These are phyloP conservation scores for Leccinum longicurvipes DNA, from an alignment of 768 basidiomycete genomes.

Conservation along the genomic window DNA sequence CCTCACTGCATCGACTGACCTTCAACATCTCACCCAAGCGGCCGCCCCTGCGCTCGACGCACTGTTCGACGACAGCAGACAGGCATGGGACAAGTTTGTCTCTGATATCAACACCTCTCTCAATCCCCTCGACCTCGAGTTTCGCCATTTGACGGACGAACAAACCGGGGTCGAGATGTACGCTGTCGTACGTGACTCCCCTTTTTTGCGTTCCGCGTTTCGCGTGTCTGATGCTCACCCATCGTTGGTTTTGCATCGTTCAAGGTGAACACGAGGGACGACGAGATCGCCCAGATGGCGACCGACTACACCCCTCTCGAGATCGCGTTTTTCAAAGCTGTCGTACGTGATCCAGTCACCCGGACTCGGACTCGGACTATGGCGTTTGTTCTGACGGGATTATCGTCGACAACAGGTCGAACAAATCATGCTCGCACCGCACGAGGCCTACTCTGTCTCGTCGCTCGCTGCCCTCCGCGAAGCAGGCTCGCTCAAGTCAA, in stretches of 20 bases:
- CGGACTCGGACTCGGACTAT: no score
- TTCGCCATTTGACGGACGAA: slow-evolving; percentile 64
- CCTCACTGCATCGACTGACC: slow-evolving; percentile 1
- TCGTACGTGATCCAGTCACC: slow-evolving; percentile 46
- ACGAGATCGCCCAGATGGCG: slow-evolving; percentile 80
- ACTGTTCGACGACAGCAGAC: slow-evolving; percentile 36
- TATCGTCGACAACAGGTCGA: slow-evolving; percentile 60
- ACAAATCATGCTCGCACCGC: slow-evolving; percentile 80
- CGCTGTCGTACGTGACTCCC: slow-evolving; percentile 55
- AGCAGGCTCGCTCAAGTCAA: slow-evolving; percentile 53
- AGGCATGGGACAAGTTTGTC: slow-evolving; percentile 61
- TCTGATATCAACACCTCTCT: slow-evolving; percentile 57
- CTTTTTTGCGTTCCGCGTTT: neutral
- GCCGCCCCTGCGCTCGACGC: slow-evolving; percentile 52
- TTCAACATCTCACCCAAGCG: slow-evolving; percentile 35
- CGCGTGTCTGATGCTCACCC: neutral
- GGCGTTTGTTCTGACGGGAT: neutral
- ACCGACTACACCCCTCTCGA: slow-evolving; percentile 78
- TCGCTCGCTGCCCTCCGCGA: slow-evolving; percentile 76
- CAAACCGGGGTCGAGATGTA: slow-evolving; percentile 60
- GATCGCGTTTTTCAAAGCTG: slow-evolving; percentile 79
- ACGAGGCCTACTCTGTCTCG: slow-evolving; percentile 70
- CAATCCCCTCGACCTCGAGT: slow-evolving; percentile 70
- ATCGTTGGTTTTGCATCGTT: neutral
- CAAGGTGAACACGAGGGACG: slow-evolving; percentile 78